Conservation (phyloP, 2,329 filamentous ascomycete species). For the Laburnicola sp. region DNA sequence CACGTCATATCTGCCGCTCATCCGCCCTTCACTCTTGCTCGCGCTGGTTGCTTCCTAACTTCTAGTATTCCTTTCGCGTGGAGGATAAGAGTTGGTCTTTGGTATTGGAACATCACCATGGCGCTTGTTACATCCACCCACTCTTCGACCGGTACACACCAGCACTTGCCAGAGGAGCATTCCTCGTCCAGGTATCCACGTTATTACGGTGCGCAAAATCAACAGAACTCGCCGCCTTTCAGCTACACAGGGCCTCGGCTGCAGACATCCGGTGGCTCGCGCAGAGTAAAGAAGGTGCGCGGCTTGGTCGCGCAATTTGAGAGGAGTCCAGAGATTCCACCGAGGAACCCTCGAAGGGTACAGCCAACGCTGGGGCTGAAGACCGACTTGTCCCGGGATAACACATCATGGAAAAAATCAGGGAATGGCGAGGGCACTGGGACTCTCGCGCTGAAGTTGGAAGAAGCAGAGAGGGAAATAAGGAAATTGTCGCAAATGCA, state of each 20-base stretch:
- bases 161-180: not conserved
- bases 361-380: constrained; percentile 5
- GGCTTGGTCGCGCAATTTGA: constrained; percentile 6
- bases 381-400: constrained; percentile 3
- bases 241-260: not conserved
- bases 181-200: not conserved
- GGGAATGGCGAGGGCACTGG: not conserved
- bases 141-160: not conserved
- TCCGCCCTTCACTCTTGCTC: not conserved
- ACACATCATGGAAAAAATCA: not conserved
- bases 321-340: not conserved
- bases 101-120: constrained; percentile 1
- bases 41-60: not conserved
- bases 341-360: constrained; percentile 3
- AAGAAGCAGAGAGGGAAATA: constrained; percentile 6
- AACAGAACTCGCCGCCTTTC: not conserved
- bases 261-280: constrained; percentile 2
- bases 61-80: not conserved
- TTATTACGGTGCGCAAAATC: not conserved
- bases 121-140: not conserved
- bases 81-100: not conserved
- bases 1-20: constrained; percentile 3
- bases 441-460: constrained; percentile 8
- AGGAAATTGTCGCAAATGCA: constrained; percentile 8
- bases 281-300: constrained; percentile 9